phyloP scores from a whole-genome alignment of 495 filamentous ascomycete species.

The Penicillium atrosanguineum region DNA sequence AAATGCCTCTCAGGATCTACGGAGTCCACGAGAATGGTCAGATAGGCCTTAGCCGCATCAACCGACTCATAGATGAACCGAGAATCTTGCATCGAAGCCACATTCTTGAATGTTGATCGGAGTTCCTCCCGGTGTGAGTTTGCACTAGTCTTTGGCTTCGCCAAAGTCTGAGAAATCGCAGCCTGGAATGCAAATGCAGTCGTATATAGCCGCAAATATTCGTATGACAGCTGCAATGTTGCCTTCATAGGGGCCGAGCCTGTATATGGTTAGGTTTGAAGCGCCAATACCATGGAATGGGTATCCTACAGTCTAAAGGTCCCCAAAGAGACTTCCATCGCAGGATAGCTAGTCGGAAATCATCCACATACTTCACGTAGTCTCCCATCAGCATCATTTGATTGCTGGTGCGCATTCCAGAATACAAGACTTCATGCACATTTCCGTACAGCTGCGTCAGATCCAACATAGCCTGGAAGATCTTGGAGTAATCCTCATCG shows the following conservation, averaged over 20 bases:
- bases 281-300: neutral
- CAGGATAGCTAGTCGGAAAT: conserved; percentile 59
- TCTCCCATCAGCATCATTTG: conserved; percentile 64
- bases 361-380: conserved; percentile 67
- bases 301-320: conserved; percentile 48
- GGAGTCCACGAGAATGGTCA: conserved; percentile 54
- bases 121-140: conserved; percentile 43
- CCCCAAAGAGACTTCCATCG: conserved; percentile 66
- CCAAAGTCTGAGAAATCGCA: conserved; percentile 57
- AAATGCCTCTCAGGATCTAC: conserved; percentile 55
- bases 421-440: conserved; percentile 64
- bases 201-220: conserved; percentile 62
- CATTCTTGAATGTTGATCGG: conserved; percentile 47
- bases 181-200: conserved; percentile 69
- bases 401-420: conserved; percentile 60
- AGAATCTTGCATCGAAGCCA: conserved; percentile 58
- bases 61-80: conserved; percentile 62
- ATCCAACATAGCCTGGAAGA: conserved; percentile 62
- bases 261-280: conserved; percentile 21
- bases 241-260: conserved; percentile 56
- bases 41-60: conserved; percentile 59
- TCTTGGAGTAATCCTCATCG: conserved; percentile 60
- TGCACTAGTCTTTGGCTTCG: conserved; percentile 36
- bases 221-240: conserved; percentile 58
- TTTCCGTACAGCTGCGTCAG: conserved; percentile 66